Evolutionary conservation across 768 basidiomycete species (phyloP), one percentile per base, ranked within the genome.

Genomic region (Pisolithus albus): DNA sequence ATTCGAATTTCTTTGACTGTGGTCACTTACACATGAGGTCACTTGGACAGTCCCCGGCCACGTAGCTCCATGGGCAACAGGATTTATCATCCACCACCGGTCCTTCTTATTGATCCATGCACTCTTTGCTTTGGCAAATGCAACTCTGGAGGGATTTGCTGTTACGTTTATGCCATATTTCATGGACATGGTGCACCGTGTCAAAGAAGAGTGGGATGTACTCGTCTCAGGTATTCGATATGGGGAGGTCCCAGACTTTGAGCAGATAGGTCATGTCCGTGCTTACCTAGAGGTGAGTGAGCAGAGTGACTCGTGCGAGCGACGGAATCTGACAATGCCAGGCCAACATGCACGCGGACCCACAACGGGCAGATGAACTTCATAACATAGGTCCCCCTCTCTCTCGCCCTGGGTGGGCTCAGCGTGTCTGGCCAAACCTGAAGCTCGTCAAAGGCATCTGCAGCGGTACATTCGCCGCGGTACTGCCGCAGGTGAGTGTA

Each of bases 61-160:
- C 34, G 34, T 34, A 34, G 34, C 34, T 1, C 34, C 34, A 34
- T 34, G 34, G 34, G 34, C 34, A 15, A 34, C 34, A 34, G 34
- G 34, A 34, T 34, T 34, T 34, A 34, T 34, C 5, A 34, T 15
- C 13, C 34, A 34, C 34, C 34, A 63, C 23, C 46, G 52, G 10
- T 54, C 57, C 4, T 62, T 55, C 23, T 53, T 64, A 30, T 46
- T 64, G 19, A 54, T 49, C 48, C 60, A 64, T 10, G 16, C 40
- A 37, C 18, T 61, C 16, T 63, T 64, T 34, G 59, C 57, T 13
- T 55, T 63, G 23, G 51, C 51, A 7, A 54, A 62, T 8, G 7
- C 43, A 34, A 13, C 34, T 3, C 34, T 34, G 34, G 34, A 34
- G 34, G 34, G 34, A 11, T 34, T 34, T 34, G 34, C 34, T 34